phyloP scores from a whole-genome alignment of 805 yeast genomes.

The Hyphopichia homilentoma region DNA sequence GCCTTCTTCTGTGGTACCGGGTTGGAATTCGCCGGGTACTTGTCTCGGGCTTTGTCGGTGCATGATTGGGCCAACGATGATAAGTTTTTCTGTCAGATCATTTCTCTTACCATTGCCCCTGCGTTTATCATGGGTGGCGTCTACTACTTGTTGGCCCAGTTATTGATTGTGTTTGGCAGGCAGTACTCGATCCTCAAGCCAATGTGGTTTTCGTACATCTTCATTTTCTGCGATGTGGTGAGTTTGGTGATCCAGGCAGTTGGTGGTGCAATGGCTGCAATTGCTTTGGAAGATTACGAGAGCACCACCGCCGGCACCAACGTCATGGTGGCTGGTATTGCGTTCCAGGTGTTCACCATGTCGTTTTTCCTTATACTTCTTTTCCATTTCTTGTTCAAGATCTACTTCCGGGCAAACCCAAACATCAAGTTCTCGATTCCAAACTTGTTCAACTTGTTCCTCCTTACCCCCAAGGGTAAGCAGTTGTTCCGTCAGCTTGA shows the following conservation, averaged over 20 bases:
- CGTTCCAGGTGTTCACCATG: constrained; percentile 73
- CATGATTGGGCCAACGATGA: constrained; percentile 25
- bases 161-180: constrained; percentile 57
- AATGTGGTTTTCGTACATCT: constrained; percentile 57
- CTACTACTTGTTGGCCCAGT: constrained; percentile 66
- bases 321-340: constrained; percentile 75
- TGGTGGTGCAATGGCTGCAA: constrained; percentile 74
- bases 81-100: constrained; percentile 59
- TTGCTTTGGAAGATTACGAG: constrained; percentile 28
- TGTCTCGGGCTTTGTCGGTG: constrained; percentile 52
- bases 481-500: constrained; percentile 16
- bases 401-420: constrained; percentile 27
- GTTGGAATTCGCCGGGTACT: constrained; percentile 66
- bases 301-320: constrained; percentile 49
- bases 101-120: constrained; percentile 73
- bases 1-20: constrained; percentile 54
- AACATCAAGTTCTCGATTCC: constrained; percentile 20
- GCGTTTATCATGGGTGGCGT: constrained; percentile 83
- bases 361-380: constrained; percentile 51
- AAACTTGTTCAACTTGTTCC: constrained; percentile 15
- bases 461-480: constrained; percentile 17
- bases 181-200: constrained; percentile 52
- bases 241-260: constrained; percentile 65
- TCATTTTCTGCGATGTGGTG: constrained; percentile 61
- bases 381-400: constrained; percentile 41